A percentile compares a stretch with the other conserved stretches of the same genome.
Conservation (phyloP, 2,329 filamentous ascomycete species). For the Phialocephala subalpina region DNA sequence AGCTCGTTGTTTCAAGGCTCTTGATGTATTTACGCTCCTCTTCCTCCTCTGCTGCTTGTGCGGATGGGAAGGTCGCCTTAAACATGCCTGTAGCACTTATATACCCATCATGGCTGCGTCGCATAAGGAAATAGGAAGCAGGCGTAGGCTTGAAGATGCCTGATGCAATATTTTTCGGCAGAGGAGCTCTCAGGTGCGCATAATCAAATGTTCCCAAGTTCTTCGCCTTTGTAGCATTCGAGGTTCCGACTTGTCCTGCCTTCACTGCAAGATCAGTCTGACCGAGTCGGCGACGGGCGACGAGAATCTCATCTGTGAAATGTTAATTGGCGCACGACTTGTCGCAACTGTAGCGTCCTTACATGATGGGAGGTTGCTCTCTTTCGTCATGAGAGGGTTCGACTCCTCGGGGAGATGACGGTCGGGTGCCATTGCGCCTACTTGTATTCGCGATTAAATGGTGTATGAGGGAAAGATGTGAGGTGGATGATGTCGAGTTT, state of each 20-base stretch:
- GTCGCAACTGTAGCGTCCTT: slow-evolving; percentile 49
- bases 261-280: slow-evolving; percentile 91
- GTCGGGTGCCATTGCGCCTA: slow-evolving; percentile 35
- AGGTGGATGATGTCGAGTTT: slow-evolving; percentile 18
- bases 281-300: slow-evolving; percentile 85
- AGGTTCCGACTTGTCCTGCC: slow-evolving; percentile 74
- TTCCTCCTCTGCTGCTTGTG: slow-evolving; percentile 75
- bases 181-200: slow-evolving; percentile 89
- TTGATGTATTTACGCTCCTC: slow-evolving; percentile 86
- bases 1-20: slow-evolving; percentile 79
- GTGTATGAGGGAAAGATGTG: slow-evolving; percentile 16
- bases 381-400: slow-evolving; percentile 72
- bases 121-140: slow-evolving; percentile 96
- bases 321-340: slow-evolving; percentile 33
- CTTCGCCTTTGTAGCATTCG: slow-evolving; percentile 75
- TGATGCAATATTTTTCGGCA: slow-evolving; percentile 90
- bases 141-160: slow-evolving; percentile 89
- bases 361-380: slow-evolving; percentile 64
- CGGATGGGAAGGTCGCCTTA: slow-evolving; percentile 87
- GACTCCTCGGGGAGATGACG: slow-evolving; percentile 62
- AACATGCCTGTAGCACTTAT: slow-evolving; percentile 92
- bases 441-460: slow-evolving; percentile 13
- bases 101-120: slow-evolving; percentile 84
- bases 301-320: slow-evolving; percentile 45
- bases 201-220: slow-evolving; percentile 92